phyloP scores from a whole-genome alignment of 116 monocot species.

The Zostera marina region DNA sequence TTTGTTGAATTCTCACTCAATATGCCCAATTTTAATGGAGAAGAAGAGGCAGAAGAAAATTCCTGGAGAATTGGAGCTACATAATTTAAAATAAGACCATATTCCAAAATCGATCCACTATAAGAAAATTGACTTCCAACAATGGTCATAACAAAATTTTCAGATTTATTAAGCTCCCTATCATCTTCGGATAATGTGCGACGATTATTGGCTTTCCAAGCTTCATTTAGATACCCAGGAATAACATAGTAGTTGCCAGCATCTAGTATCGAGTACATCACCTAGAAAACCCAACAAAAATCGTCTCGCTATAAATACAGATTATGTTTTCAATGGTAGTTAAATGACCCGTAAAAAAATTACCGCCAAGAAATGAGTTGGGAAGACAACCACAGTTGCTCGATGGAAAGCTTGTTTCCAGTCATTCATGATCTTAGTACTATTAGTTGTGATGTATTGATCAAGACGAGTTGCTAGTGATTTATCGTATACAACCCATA shows the following conservation, averaged over 20 bases:
- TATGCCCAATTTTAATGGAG: too few species aligned
- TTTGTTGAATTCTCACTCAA: too few species aligned
- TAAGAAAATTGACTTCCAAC: too few species aligned
- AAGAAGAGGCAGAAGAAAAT: too few species aligned
- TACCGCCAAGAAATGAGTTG: slow-evolving; percentile 71
- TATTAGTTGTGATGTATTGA: slow-evolving; percentile 35
- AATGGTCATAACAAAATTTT: too few species aligned
- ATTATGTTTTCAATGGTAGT: too few species aligned
- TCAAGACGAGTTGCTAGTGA: slow-evolving; percentile 51
- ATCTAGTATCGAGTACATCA: slow-evolving; percentile 84
- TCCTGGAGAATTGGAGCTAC: too few species aligned
- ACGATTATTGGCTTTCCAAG: slow-evolving; percentile 29
- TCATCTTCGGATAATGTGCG: too few species aligned
- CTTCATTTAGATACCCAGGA: slow-evolving; percentile 69
- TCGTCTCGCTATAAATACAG: neutral
- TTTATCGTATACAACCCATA: slow-evolving; percentile 68
- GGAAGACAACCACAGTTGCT: slow-evolving; percentile 73
- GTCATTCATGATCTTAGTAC: slow-evolving; percentile 39
- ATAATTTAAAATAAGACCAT: too few species aligned
- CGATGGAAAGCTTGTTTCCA: slow-evolving; percentile 78
- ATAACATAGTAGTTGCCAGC: slow-evolving; percentile 74
- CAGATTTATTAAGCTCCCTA: neutral
- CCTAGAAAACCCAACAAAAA: slow-evolving; percentile 24
- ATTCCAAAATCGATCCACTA: too few species aligned
- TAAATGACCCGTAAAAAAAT: neutral